Base-by-base conservation (phyloP, 805 yeast species). In the Candida adriatica region DNA sequence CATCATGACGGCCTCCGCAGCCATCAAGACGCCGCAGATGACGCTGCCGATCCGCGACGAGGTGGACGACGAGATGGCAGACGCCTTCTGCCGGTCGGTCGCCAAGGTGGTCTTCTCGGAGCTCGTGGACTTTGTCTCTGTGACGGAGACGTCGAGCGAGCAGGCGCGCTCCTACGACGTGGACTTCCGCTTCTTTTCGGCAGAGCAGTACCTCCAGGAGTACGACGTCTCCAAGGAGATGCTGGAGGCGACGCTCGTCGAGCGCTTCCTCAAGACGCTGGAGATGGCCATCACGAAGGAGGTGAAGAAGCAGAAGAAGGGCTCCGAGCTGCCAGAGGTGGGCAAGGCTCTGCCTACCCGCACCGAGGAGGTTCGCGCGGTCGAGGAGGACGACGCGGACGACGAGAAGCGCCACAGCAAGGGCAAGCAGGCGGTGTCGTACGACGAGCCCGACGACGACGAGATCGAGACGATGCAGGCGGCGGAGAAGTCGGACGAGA, bases 11-110 rank as follows among this genome's bases (percentile, higher is more conserved):
- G 99, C 99, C 14, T 85, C 96, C 38, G 77, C 95, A 15, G 64
- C 82, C 29, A 92, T 92, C 53, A 85, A 86, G 66, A 92, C 99
- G n/a, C 99, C 99, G 27, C 97, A 92, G 64, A 92, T 92, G 98
- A 76, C 92, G 4, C 66, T 92, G 48, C 98, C 98, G 17, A 69
- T 92, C 28, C 64, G 75, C 51, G 62, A 68, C 21, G 94, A 83
- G 49, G 92, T 94, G 33, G 68, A 71, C 28, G 95, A 90, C 57
- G 82, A 72, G 16, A 76, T 79, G 56, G 97, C 97, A 3, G 95
- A 87, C 49, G 75, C 85, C 5, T 92, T 94, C 77, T 82, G 95
- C 62, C 86, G 86, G 61, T 76, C 92, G 21, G 79, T 90, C 35
- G 85, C 94, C 22, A 77, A 74, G 53, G 92, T 92, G 46, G 68